A percentile compares a stretch with the other conserved stretches of the same genome.
Evolutionary conservation across 2,329 filamentous ascomycete species (phyloP).

Genomic region (Colletotrichum sansevieriae): DNA sequence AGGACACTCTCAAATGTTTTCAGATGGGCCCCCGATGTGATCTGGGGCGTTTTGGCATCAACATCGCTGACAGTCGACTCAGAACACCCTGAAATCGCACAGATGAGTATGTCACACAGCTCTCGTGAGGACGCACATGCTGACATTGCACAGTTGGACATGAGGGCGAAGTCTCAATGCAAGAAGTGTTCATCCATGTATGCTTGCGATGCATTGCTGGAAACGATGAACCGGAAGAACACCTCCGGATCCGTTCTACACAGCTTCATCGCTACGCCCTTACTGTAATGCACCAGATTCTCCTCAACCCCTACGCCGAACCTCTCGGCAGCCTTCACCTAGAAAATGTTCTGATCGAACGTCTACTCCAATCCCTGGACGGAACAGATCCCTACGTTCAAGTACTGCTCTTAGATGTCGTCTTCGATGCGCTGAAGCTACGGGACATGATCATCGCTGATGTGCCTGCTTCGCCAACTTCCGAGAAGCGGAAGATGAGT

Average conservation of each 20-base stretch:
- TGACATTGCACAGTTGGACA: constrained; percentile 59
- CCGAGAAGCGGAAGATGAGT: constrained; percentile 61
- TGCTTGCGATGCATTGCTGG: constrained; percentile 73
- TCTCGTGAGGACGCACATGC: neutral
- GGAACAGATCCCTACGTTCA: constrained; percentile 79
- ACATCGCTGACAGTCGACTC: constrained; percentile 66
- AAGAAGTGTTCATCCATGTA: constrained; percentile 76
- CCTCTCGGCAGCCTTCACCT: constrained; percentile 74
- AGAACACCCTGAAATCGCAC: constrained; percentile 57
- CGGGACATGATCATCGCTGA: constrained; percentile 59
- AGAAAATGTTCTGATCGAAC: constrained; percentile 78
- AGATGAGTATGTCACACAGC: constrained; percentile 63
- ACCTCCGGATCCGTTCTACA: constrained; percentile 65
- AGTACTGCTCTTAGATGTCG: constrained; percentile 81
- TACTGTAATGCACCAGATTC: constrained; percentile 76
- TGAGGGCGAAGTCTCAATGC: constrained; percentile 70
- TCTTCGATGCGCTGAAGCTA: constrained; percentile 80
- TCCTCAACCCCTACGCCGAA: constrained; percentile 72
- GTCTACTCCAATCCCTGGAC: constrained; percentile 71
- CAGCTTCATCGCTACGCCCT: constrained; percentile 80
- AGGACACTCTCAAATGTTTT: constrained; percentile 81
- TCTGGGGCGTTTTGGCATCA: constrained; percentile 78
- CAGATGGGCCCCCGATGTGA: constrained; percentile 74
- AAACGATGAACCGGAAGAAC: constrained; percentile 51
- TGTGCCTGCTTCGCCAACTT: constrained; percentile 57